Percentiles rank a stretch among this genome's conserved stretches.
phyloP scores from a whole-genome alignment of 2,329 filamentous ascomycete species.

The Mollisia scopiformis region DNA sequence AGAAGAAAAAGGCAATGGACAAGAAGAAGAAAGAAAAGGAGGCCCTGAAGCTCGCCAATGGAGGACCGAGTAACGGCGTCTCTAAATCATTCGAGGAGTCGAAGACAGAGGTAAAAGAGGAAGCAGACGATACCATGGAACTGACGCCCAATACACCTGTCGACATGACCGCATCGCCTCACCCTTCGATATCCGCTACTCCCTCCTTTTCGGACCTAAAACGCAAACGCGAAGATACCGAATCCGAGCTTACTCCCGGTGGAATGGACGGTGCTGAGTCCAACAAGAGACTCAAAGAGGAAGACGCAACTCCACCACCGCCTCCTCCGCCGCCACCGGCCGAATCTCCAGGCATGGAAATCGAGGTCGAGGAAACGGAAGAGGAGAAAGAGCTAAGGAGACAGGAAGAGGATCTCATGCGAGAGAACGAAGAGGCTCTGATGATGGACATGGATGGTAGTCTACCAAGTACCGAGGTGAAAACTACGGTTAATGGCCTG shows the following conservation, averaged over 20 bases:
- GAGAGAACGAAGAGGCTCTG: conserved; percentile 35
- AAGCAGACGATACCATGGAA: conserved; percentile 37
- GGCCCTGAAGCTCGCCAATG: conserved; percentile 25
- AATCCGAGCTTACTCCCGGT: not conserved
- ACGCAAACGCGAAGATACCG: conserved; percentile 60
- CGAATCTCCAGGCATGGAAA: not conserved
- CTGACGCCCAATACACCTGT: conserved; percentile 10
- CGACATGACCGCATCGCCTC: conserved; percentile 9
- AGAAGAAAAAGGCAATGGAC: conserved; percentile 72
- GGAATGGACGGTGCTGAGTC: conserved; percentile 23
- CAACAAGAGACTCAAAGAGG: conserved; percentile 36
- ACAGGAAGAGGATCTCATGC: conserved; percentile 36
- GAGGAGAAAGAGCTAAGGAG: conserved; percentile 26
- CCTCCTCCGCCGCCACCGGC: conserved; percentile 24
- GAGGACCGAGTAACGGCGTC: conserved; percentile 28
- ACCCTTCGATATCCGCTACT: conserved; percentile 44
- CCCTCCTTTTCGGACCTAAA: conserved; percentile 55
- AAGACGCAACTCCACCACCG: conserved; percentile 30
- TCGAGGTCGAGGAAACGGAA: conserved; percentile 19
- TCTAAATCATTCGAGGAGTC: conserved; percentile 34
- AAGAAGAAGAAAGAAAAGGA: conserved; percentile 63
- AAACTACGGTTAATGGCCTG: not conserved
- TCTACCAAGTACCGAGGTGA: conserved; percentile 4
- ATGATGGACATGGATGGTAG: conserved; percentile 30
- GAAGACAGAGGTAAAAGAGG: conserved; percentile 35